Percentiles rank a stretch among this genome's conserved stretches.
Evolutionary conservation across 139 green algal genomes (phyloP).

Genomic region (Chloropicon primus): DNA sequence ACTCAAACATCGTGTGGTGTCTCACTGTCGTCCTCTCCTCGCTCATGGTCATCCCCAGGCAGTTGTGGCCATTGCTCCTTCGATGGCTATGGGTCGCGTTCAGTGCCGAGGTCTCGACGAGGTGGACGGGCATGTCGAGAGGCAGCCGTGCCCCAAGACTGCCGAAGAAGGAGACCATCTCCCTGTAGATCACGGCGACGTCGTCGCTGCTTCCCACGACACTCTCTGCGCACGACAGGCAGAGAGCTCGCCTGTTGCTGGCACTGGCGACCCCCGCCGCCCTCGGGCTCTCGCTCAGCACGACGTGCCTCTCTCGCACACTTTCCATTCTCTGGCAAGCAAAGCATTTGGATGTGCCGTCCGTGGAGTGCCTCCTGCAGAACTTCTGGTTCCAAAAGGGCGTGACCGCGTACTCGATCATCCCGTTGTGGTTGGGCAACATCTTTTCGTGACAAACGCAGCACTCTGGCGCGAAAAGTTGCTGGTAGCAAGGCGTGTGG

Average conservation of each 20-base stretch:
- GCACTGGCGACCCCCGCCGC: too few species aligned
- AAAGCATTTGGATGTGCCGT: background rate
- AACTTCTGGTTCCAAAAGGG: background rate
- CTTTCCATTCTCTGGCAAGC: background rate
- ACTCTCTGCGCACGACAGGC: background rate
- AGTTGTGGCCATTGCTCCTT: background rate
- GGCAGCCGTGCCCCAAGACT: background rate
- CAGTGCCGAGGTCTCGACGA: background rate
- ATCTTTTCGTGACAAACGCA: background rate
- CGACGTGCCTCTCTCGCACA: background rate
- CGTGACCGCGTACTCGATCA: background rate
- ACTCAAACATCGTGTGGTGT: too few species aligned
- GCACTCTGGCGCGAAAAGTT: background rate
- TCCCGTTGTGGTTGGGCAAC: background rate
- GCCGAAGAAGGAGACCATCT: background rate
- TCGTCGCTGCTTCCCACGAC: background rate
- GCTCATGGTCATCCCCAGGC: background rate
- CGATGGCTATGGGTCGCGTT: background rate
- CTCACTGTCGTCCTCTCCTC: background rate
- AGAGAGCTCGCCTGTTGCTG: too few species aligned
- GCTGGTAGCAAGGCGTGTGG: background rate
- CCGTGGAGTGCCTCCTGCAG: background rate
- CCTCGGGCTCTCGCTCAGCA: too few species aligned
- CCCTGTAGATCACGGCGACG: background rate
- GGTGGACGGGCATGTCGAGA: background rate